Evolutionary conservation across 2,329 filamentous ascomycete species (phyloP), one percentile per base, ranked within the genome.

Genomic region (Nemania abortiva): DNA sequence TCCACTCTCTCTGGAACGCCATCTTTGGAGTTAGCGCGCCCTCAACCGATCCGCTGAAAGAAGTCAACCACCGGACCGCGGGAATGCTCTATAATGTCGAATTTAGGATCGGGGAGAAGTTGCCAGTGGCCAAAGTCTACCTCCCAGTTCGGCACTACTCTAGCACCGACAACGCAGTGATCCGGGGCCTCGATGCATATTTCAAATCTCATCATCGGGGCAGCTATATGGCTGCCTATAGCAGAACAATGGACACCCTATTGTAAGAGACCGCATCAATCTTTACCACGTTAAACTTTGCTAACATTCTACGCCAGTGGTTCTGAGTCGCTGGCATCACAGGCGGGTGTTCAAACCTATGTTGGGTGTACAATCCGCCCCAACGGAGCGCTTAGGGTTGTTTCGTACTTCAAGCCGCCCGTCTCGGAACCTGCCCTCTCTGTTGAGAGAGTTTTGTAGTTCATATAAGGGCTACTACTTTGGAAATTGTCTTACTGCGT

Each of bases 111-210:
- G 67, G 57, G 10, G 64, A 67, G 45, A 10, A 31, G 5, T 59
- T 18, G 1, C 70, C 67, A 3, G 54, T 56, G 1, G 61, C 50
- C 20, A 72, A 72, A 29, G 15, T 68, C 2, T 72, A 72, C 24
- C n/a, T 72, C 1, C 70, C 70, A 2, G 67, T 70, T n/a, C 70
- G 70, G 1, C 70, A 72, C 64, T 72, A 72, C 34, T 47, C 67
- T 1, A 24, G 13, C 6, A 68, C 29, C 18, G 67, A 72, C 15
- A 7, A 29, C 1, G 31, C n/a, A 2, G 61, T 72, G 18, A 66
- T 68, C 5, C 1, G 13, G 15, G 63, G 45, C 10, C 49, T 72
- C 1, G 53, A 56, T 42, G 11, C 9, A 15, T 70, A 55, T 31
- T 55, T 71, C 24, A 22, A 37, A 31, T 58, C 68, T 5, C 60